Conservation (phyloP, 129 eudicot genomes). For the Sambucus nigra region DNA sequence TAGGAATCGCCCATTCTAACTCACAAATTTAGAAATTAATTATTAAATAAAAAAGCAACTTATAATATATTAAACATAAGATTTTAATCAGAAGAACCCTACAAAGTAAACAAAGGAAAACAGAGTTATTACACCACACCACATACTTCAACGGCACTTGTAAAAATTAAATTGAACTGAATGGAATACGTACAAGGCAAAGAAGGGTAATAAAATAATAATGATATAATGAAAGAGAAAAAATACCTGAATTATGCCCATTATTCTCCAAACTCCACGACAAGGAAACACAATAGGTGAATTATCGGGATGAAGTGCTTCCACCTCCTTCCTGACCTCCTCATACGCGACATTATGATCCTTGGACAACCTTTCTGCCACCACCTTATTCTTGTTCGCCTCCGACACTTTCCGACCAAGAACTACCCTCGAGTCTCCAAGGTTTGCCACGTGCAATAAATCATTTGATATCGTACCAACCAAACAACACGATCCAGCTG, state of each 20-base stretch:
- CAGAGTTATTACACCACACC: no score
- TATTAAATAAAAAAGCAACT: no score
- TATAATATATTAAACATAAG: no score
- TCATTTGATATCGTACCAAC: constrained; percentile 75
- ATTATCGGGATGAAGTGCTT: constrained; percentile 88
- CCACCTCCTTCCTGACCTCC: constrained; percentile 88
- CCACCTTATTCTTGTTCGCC: constrained; percentile 39
- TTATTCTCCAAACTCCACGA: constrained; percentile 97
- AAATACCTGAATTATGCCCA: constrained; percentile 90
- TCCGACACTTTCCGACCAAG: constrained; percentile 54
- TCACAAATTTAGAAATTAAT: no score
- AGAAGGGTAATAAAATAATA: no score
- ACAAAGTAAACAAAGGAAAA: no score
- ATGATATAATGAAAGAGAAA: not conserved
- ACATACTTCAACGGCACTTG: no score
- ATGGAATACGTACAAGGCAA: no score
- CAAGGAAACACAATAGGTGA: constrained; percentile 56
- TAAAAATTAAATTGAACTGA: no score
- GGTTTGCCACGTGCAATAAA: constrained; percentile 79
- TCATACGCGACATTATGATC: constrained; percentile 89
- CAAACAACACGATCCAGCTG: constrained; percentile 91
- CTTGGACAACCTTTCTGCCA: constrained; percentile 80
- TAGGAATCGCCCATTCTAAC: no score
- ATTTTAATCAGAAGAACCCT: no score
- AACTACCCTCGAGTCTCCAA: constrained; percentile 93